Evolutionary conservation across 2,329 filamentous ascomycete species (phyloP).

Genomic region (Colletotrichum sp.): DNA sequence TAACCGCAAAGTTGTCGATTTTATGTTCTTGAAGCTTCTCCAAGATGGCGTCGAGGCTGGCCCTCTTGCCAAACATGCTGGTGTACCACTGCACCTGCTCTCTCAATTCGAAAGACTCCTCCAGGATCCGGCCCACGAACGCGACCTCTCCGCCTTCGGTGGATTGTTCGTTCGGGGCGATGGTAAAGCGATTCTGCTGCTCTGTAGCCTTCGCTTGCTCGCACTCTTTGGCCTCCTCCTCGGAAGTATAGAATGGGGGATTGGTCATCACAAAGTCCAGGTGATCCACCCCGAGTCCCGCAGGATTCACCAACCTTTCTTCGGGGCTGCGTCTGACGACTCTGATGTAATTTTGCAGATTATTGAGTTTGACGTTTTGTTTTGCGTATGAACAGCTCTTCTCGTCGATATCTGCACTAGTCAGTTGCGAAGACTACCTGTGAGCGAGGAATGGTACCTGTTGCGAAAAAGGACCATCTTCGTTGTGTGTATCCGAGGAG

Average conservation of each 20-base stretch:
- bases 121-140: constrained; percentile 74
- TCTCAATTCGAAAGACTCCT: constrained; percentile 67
- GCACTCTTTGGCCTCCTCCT: constrained; percentile 69
- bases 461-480: constrained; percentile 76
- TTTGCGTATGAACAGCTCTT: constrained; percentile 70
- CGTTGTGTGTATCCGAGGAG: constrained; percentile 76
- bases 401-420: constrained; percentile 71
- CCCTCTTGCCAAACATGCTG: constrained; percentile 84
- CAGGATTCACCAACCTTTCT: constrained; percentile 67
- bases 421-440: neutral
- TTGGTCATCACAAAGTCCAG: constrained; percentile 93
- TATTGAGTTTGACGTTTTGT: constrained; percentile 71
- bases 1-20: constrained; percentile 82
- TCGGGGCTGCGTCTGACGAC: constrained; percentile 59
- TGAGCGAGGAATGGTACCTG: constrained; percentile 38
- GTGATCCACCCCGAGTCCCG: constrained; percentile 49
- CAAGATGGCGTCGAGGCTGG: constrained; percentile 68
- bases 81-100: constrained; percentile 84
- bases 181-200: constrained; percentile 79
- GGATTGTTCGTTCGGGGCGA: constrained; percentile 85
- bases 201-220: constrained; percentile 68
- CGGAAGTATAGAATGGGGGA: constrained; percentile 88
- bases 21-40: constrained; percentile 59
- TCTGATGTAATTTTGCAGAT: constrained; percentile 66
- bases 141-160: constrained; percentile 76